Evolutionary conservation across 257 asterid genomes (phyloP), one percentile per base, ranked within the genome.

Genomic region (Plantago ovata): DNA sequence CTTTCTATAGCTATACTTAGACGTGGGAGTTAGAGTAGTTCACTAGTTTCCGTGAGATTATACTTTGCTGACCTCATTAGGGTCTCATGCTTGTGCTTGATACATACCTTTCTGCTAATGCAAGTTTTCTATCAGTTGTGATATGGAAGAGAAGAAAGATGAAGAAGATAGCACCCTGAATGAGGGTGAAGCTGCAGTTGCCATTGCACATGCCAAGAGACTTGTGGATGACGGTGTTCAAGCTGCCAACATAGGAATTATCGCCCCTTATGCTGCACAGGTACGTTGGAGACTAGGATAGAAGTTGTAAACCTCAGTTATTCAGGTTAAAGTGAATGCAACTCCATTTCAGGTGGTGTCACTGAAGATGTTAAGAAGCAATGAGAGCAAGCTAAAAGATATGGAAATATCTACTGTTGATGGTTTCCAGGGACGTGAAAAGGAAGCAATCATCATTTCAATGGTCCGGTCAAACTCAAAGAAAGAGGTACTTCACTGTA

Each of bases 391-490:
- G 81, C 82, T 92, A 59, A 85, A 79, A 79, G 85, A 84, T 61
- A 23, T 88, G 77, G 98, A 92, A 75, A 82, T 92, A 73, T 92
- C 96, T 9, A 92, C 98, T 15, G 96, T 92, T 63, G 96, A 92
- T 82, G 98, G 98, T 57, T 92, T 88, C 71, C 98, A 92, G 72
- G 98, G 96, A 59, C 90, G 95, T 53, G 96, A 92, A 72, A 92
- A 88, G 78, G 96, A 92, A 82, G 96, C 96, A 53, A 82, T 92
- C 63, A 84, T 92, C 74, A 92, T 92, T 73, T 85, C 98, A 53
- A 92, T 92, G 96, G 98, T 92, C 65, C 81, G 98, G 22, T 88
- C 98, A 41, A 92, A 92, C 84, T 70, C 94, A 56, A 91, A 75
- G 84, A 77, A 84, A 51, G 98, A 91, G 96, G 98, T 90, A 84